phyloP scores from a whole-genome alignment of 2,329 filamentous ascomycete genomes.

The Trichoderma gracile region DNA sequence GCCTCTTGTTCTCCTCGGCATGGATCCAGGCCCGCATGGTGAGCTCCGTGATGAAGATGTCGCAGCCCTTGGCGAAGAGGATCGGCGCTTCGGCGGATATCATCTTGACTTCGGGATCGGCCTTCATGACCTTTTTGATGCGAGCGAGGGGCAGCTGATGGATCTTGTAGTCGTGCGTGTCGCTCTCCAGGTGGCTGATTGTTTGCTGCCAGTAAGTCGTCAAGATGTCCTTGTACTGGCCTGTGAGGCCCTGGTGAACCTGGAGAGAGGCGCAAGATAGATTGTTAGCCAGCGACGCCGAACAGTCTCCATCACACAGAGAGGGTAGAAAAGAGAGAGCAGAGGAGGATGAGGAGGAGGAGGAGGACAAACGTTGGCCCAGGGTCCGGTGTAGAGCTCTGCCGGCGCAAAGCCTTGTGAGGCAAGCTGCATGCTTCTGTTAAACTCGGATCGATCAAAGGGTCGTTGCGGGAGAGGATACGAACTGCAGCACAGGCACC shows the following conservation, averaged over 20 bases:
- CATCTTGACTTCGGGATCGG: slow-evolving; percentile 99
- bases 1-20: slow-evolving; percentile 96
- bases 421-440: slow-evolving; percentile 64
- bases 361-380: slow-evolving; percentile 75
- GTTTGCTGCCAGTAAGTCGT: slow-evolving; percentile 99
- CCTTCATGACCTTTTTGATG: slow-evolving; percentile 99
- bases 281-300: too few relatives aligned
- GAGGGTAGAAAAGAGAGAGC: not conserved
- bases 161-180: slow-evolving; percentile 97
- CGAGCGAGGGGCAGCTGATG: slow-evolving; percentile 95
- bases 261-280: slow-evolving; percentile 47
- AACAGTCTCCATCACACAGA: too few relatives aligned
- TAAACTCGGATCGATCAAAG: slow-evolving; percentile 30
- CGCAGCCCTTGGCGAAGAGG: slow-evolving; percentile 95
- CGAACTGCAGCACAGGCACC: slow-evolving; percentile 51
- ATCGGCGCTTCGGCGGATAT: slow-evolving; percentile 98
- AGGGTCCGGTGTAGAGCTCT: slow-evolving; percentile 89
- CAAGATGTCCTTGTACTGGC: slow-evolving; percentile 92
- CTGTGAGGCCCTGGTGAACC: slow-evolving; percentile 93
- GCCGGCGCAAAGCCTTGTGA: slow-evolving; percentile 86
- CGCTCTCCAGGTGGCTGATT: slow-evolving; percentile 90
- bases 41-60: slow-evolving; percentile 98
- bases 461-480: slow-evolving; percentile 6
- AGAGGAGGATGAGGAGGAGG: not conserved
- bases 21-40: slow-evolving; percentile 99